Percentiles rank a stretch among this genome's conserved stretches.
Evolutionary conservation across 2,329 filamentous ascomycete species (phyloP).

Genomic region (Cladophialophora bantiana): DNA sequence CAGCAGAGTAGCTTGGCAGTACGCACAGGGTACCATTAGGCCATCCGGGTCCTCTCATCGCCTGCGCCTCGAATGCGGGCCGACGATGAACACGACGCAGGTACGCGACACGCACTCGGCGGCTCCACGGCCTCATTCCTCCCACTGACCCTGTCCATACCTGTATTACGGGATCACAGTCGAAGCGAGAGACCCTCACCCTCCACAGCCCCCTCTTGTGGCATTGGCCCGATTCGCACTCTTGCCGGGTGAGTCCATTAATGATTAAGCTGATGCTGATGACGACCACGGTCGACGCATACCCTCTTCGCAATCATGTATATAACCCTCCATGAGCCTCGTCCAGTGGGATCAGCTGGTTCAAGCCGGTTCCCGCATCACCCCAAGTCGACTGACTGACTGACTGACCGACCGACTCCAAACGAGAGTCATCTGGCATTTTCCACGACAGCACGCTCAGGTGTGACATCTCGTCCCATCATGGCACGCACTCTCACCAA

Average conservation of each 20-base stretch:
- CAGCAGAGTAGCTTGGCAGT: neutral
- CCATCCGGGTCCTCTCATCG: neutral
- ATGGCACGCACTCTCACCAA: conserved; percentile 10
- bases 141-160: neutral
- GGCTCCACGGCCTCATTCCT: neutral
- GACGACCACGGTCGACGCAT: neutral
- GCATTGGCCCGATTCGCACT: neutral
- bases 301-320: neutral
- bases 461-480: neutral
- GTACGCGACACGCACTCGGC: neutral
- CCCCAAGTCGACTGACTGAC: too few relatives aligned
- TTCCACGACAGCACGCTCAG: too few relatives aligned
- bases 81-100: conserved; percentile 1
- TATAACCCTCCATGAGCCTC: neutral
- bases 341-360: neutral
- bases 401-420: too few relatives aligned
- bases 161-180: conserved; percentile 8
- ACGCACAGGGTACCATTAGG: neutral
- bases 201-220: neutral
- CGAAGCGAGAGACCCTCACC: neutral
- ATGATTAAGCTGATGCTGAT: conserved; percentile 12
- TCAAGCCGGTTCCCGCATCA: neutral
- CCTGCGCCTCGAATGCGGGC: neutral
- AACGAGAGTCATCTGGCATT: too few relatives aligned
- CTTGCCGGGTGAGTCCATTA: conserved; percentile 5